These are phyloP conservation scores for Epithele typhae DNA, from an alignment of 768 basidiomycete genomes.

Conservation along the genomic window DNA sequence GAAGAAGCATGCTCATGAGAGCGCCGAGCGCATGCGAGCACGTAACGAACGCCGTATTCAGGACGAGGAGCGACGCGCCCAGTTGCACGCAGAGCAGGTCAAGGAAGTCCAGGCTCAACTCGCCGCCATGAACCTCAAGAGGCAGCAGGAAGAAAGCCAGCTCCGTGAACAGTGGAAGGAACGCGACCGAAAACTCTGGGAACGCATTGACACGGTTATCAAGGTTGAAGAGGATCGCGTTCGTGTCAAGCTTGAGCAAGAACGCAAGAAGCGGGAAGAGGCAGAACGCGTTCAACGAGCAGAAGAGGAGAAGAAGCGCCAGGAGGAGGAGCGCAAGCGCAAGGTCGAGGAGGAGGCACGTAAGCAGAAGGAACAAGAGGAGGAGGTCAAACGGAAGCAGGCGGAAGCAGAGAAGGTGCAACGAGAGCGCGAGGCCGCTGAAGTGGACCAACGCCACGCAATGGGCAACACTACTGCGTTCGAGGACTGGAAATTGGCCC, in stretches of 20 bases:
- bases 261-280: slow-evolving; percentile 46
- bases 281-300: slow-evolving; percentile 39
- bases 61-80: slow-evolving; percentile 30
- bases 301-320: slow-evolving; percentile 23
- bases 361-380: slow-evolving; percentile 27
- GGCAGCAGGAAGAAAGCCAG: slow-evolving; percentile 42
- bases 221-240: slow-evolving; percentile 59
- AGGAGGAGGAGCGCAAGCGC: slow-evolving; percentile 23
- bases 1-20: slow-evolving; percentile 22
- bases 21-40: slow-evolving; percentile 11
- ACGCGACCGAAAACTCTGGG: slow-evolving; percentile 42
- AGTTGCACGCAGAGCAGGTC: slow-evolving; percentile 44
- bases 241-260: slow-evolving; percentile 48
- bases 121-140: slow-evolving; percentile 36
- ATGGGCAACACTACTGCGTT: slow-evolving; percentile 51
- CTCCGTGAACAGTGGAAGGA: slow-evolving; percentile 43
- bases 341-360: slow-evolving; percentile 23
- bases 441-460: slow-evolving; percentile 34
- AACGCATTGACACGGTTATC: slow-evolving; percentile 60
- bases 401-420: slow-evolving; percentile 22
- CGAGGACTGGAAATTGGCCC: slow-evolving; percentile 63
- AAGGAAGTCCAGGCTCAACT: slow-evolving; percentile 48
- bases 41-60: slow-evolving; percentile 16
- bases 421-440: slow-evolving; percentile 30
- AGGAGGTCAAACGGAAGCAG: slow-evolving; percentile 34